Conservation (phyloP, 352 stramenopile species). For the Pythium insidiosum region DNA sequence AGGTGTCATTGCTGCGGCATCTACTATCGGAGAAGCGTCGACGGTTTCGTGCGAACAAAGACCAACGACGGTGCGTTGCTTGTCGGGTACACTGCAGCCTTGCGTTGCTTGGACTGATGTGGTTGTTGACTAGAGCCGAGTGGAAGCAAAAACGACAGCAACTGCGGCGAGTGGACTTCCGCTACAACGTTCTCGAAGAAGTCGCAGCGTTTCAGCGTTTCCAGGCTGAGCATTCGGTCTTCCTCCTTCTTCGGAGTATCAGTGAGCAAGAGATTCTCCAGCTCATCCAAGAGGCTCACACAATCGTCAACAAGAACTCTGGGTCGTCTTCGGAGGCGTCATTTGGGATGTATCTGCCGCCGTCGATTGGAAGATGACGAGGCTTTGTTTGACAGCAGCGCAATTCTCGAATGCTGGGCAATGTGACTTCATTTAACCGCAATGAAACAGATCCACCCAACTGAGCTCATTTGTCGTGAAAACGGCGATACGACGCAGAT, state of each 20-base stretch:
- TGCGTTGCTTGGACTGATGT: too few species aligned
- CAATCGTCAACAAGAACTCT: too few species aligned
- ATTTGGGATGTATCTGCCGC: too few species aligned
- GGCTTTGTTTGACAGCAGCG: too few species aligned
- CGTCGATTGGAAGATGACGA: too few species aligned
- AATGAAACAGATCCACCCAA: too few species aligned
- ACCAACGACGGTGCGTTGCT: constrained; percentile 18
- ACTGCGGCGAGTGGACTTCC: constrained; percentile 44
- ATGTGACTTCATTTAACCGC: too few species aligned
- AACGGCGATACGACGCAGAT: too few species aligned
- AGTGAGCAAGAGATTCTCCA: constrained; percentile 51
- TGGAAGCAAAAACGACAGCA: constrained; percentile 42
- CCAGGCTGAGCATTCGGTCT: constrained; percentile 48
- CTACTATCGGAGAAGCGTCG: constrained; percentile 57
- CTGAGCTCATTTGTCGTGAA: too few species aligned
- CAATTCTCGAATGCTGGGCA: too few species aligned
- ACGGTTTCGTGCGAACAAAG: constrained; percentile 30
- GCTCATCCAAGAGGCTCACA: constrained; percentile 33
- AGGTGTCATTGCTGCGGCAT: constrained; percentile 39
- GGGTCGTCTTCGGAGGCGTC: too few species aligned
- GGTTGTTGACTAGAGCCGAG: constrained; percentile 32
- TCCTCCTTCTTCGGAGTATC: constrained; percentile 56
- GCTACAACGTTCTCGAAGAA: constrained; percentile 67
- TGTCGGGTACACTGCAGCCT: too few species aligned
- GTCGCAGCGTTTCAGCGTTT: constrained; percentile 54